phyloP scores from a whole-genome alignment of 2,329 filamentous ascomycete genomes.

The Pseudogymnoascus sp. region DNA sequence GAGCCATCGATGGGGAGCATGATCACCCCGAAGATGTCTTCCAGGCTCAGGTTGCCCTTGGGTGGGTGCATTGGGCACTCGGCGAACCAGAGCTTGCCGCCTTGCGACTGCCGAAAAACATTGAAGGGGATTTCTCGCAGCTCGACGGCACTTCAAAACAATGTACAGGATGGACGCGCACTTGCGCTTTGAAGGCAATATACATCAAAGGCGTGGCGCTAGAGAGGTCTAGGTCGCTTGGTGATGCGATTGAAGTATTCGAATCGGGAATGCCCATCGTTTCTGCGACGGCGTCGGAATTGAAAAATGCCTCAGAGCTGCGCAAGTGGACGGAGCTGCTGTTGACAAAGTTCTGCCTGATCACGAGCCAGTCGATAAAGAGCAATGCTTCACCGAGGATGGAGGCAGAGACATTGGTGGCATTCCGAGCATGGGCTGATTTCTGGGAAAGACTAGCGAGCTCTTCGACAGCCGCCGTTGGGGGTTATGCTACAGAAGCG shows the following conservation, averaged over 20 bases:
- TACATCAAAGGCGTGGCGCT: slow-evolving; percentile 67
- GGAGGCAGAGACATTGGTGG: slow-evolving; percentile 46
- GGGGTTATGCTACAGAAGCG: slow-evolving; percentile 52
- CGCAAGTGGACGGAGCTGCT: slow-evolving; percentile 73
- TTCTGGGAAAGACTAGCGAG: slow-evolving; percentile 53
- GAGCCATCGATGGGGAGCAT: slow-evolving; percentile 52
- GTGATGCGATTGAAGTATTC: slow-evolving; percentile 60
- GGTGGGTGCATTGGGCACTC: slow-evolving; percentile 75
- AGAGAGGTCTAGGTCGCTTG: slow-evolving; percentile 40
- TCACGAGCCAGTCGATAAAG: slow-evolving; percentile 53
- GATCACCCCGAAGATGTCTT: slow-evolving; percentile 52
- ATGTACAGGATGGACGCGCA: slow-evolving; percentile 68
- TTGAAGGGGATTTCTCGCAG: slow-evolving; percentile 47
- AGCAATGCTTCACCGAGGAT: slow-evolving; percentile 43
- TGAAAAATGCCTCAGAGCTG: slow-evolving; percentile 55
- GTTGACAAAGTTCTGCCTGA: slow-evolving; percentile 66
- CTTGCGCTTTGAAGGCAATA: slow-evolving; percentile 70
- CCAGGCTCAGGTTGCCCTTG: slow-evolving; percentile 75
- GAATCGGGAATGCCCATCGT: slow-evolving; percentile 59
- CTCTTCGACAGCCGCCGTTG: slow-evolving; percentile 37
- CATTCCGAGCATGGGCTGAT: slow-evolving; percentile 60
- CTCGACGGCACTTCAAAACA: slow-evolving; percentile 44
- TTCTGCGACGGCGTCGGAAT: slow-evolving; percentile 42
- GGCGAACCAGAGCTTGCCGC: slow-evolving; percentile 60
- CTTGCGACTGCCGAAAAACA: slow-evolving; percentile 54